Percentiles rank a stretch among this genome's conserved stretches.
These are phyloP conservation scores for Cercospora citrullina DNA, from an alignment of 2,329 filamentous ascomycete species.

Conservation along the genomic window DNA sequence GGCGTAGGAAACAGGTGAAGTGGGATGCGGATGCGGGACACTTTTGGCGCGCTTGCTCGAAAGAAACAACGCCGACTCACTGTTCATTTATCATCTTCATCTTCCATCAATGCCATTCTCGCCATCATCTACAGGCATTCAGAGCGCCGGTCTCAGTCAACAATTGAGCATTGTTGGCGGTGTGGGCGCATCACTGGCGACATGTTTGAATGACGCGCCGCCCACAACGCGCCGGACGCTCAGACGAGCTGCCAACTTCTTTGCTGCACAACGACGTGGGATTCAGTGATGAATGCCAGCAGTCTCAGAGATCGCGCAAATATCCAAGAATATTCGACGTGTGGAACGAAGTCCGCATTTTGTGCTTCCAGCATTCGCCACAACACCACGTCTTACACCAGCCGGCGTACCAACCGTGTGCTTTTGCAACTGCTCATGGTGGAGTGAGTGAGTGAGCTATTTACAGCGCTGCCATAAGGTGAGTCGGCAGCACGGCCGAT, in stretches of 20 bases:
- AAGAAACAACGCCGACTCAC: not conserved
- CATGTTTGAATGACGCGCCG: not conserved
- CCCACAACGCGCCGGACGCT: not conserved
- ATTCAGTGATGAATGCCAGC: not conserved
- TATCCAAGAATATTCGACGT: not conserved
- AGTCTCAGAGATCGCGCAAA: not conserved
- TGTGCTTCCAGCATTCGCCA: not conserved
- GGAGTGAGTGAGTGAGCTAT: no score
- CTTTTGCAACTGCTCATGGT: not conserved
- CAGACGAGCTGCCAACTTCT: not conserved
- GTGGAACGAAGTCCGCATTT: not conserved
- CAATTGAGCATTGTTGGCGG: not conserved
- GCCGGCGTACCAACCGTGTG: not conserved
- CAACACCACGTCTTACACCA: not conserved
- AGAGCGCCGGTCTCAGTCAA: not conserved
- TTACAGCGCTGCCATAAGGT: not conserved
- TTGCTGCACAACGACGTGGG: not conserved
- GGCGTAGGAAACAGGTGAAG: constrained; percentile 6
- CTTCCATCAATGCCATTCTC: not conserved
- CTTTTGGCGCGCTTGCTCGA: not conserved
- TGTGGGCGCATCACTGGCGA: not conserved
- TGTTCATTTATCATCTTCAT: not conserved
- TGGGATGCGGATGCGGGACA: constrained; percentile 5
- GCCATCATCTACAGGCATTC: not conserved
- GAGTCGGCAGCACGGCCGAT: not conserved